Evolutionary conservation across 2,329 filamentous ascomycete genomes (phyloP).

Genomic region (Lecanicillium sp.): DNA sequence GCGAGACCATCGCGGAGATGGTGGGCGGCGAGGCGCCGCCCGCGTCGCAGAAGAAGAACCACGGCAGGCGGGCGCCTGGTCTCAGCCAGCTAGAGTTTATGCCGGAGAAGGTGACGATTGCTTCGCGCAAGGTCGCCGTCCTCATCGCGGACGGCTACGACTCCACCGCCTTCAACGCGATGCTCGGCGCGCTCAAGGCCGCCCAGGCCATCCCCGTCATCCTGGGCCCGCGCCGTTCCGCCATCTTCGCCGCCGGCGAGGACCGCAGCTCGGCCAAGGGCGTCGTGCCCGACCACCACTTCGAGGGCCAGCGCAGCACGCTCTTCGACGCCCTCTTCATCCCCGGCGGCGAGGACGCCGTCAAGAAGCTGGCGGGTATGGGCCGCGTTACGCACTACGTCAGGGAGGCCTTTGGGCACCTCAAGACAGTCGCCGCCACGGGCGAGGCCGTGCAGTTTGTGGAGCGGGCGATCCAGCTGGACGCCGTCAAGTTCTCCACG

Average conservation of each 20-base stretch:
- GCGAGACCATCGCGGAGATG: constrained; percentile 61
- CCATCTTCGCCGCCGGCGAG: constrained; percentile 57
- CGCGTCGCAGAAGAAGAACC: constrained; percentile 55
- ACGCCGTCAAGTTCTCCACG: constrained; percentile 31
- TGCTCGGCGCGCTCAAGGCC: constrained; percentile 57
- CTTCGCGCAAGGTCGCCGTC: constrained; percentile 65
- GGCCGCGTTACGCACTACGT: constrained; percentile 73
- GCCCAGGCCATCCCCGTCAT: constrained; percentile 63
- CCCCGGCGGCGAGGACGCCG: constrained; percentile 61
- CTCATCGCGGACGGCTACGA: constrained; percentile 76
- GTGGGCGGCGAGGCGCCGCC: constrained; percentile 52
- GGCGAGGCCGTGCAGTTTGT: constrained; percentile 66
- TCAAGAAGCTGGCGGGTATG: constrained; percentile 58
- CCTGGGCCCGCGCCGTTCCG: constrained; percentile 62
- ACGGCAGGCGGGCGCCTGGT: constrained; percentile 60
- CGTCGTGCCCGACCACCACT: constrained; percentile 66
- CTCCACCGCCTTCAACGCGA: constrained; percentile 54
- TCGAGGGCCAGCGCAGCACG: constrained; percentile 72
- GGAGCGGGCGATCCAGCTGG: constrained; percentile 38
- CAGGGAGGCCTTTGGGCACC: constrained; percentile 73
- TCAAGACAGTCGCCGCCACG: constrained; percentile 72
- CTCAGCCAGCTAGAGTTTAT: constrained; percentile 65
- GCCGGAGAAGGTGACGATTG: constrained; percentile 59
- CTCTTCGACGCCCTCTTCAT: constrained; percentile 78
- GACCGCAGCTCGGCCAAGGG: constrained; percentile 43